These are phyloP conservation scores for Triticum timopheevii DNA, from an alignment of 176 grass and related monocot species.

Conservation along the genomic window DNA sequence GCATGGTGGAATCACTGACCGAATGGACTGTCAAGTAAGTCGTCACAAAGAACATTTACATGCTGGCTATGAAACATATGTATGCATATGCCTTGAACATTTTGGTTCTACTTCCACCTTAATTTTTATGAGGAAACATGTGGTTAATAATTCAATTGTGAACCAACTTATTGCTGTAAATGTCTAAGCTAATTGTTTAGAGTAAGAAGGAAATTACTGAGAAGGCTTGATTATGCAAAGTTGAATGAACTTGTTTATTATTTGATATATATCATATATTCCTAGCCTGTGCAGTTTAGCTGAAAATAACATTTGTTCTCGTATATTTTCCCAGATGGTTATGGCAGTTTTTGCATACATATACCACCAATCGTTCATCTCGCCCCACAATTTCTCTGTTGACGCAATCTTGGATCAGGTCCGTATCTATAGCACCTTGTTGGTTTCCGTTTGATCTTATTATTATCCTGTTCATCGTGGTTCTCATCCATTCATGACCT, in stretches of 20 bases:
- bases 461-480: not conserved
- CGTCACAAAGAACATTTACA: not conserved
- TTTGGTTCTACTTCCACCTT: not conserved
- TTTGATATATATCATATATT: not conserved
- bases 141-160: not conserved
- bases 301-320: not conserved
- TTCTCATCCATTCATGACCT: conserved; percentile 5
- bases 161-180: not conserved
- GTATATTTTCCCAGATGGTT: conserved; percentile 76
- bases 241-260: not conserved
- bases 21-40: conserved; percentile 99
- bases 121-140: not conserved
- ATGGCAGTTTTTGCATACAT: conserved; percentile 99
- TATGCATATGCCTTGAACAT: not conserved
- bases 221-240: not conserved
- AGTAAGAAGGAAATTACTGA: not conserved
- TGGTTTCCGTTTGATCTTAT: not conserved
- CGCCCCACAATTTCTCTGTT: conserved; percentile 77
- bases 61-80: not conserved
- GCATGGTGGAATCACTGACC: conserved; percentile 95
- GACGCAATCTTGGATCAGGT: conserved; percentile 92
- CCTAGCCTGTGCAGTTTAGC: not conserved
- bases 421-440: not conserved
- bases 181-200: not conserved
- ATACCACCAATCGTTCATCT: conserved; percentile 97